Evolutionary conservation across 768 basidiomycete genomes (phyloP).

Genomic region (Lepiota venenata): DNA sequence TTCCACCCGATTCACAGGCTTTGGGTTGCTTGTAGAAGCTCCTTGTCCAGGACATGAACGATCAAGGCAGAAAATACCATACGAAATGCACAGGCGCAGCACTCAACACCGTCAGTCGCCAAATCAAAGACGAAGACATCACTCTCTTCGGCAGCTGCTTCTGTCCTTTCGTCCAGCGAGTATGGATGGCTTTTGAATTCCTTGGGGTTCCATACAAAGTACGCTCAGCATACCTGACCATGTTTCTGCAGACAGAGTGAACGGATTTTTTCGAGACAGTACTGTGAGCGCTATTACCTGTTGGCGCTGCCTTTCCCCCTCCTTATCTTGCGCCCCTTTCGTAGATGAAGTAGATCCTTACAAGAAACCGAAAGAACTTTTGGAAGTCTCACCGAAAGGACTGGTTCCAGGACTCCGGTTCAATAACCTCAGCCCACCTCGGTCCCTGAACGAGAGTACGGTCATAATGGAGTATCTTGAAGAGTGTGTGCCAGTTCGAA

Average conservation of each 20-base stretch:
- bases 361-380: slow-evolving; percentile 73
- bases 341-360: slow-evolving; percentile 81
- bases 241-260: not conserved
- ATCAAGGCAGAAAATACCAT: slow-evolving; percentile 31
- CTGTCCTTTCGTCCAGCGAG: slow-evolving; percentile 82
- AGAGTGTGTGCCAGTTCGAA: slow-evolving; percentile 44
- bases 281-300: slow-evolving; percentile 15
- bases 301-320: not conserved
- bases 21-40: not conserved
- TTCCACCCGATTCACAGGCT: not conserved
- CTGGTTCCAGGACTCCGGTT: slow-evolving; percentile 71
- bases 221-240: slow-evolving; percentile 9
- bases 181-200: slow-evolving; percentile 73
- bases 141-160: slow-evolving; percentile 73
- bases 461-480: slow-evolving; percentile 78
- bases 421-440: slow-evolving; percentile 48
- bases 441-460: slow-evolving; percentile 74
- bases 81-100: slow-evolving; percentile 45
- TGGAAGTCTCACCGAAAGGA: slow-evolving; percentile 82
- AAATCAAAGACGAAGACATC: slow-evolving; percentile 45
- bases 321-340: not conserved
- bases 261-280: slow-evolving; percentile 23
- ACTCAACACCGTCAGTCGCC: slow-evolving; percentile 50
- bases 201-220: slow-evolving; percentile 72
- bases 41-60: slow-evolving; percentile 13